These are phyloP conservation scores for Hanseniaspora thailandica DNA, from an alignment of 805 yeast genomes.

Conservation along the genomic window DNA sequence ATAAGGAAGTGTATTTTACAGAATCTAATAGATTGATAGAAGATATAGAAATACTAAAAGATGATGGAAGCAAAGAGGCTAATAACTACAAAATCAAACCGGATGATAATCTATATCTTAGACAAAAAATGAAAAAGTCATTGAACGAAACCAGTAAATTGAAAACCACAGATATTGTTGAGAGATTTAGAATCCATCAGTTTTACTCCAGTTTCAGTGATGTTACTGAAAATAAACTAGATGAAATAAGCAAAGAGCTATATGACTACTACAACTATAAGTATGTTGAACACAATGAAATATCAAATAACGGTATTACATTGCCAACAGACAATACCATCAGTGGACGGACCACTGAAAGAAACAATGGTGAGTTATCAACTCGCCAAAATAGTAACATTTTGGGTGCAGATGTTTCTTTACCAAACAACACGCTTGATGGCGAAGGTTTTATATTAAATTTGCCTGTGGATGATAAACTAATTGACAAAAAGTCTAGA, in stretches of 20 bases:
- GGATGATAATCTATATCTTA: neutral
- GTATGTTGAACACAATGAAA: slow-evolving; percentile 17
- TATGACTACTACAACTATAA: slow-evolving; percentile 23
- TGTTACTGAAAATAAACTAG: neutral
- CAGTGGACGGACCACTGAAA: slow-evolving; percentile 23
- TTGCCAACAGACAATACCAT: slow-evolving; percentile 22
- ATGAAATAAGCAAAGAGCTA: slow-evolving; percentile 12
- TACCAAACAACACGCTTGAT: slow-evolving; percentile 14
- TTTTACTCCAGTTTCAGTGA: slow-evolving; percentile 6
- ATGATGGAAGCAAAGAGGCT: neutral
- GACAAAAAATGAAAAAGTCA: neutral
- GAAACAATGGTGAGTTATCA: neutral
- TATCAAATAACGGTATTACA: slow-evolving; percentile 14
- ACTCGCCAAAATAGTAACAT: neutral
- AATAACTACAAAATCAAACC: neutral
- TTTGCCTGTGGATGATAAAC: slow-evolving; percentile 6
- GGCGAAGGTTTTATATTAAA: neutral
- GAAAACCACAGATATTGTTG: slow-evolving; percentile 1
- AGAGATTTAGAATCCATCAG: slow-evolving; percentile 10
- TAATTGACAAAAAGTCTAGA: slow-evolving; percentile 5
- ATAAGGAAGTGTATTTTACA: neutral
- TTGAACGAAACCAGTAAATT: neutral
- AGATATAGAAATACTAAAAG: slow-evolving; percentile 1
- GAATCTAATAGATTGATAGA: neutral
- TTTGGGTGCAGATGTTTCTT: neutral